Percentiles rank a stretch among this genome's conserved stretches.
Evolutionary conservation across 1,284 basidiomycete species (phyloP).

Genomic region (Anthracocystis panici-leucophaei): DNA sequence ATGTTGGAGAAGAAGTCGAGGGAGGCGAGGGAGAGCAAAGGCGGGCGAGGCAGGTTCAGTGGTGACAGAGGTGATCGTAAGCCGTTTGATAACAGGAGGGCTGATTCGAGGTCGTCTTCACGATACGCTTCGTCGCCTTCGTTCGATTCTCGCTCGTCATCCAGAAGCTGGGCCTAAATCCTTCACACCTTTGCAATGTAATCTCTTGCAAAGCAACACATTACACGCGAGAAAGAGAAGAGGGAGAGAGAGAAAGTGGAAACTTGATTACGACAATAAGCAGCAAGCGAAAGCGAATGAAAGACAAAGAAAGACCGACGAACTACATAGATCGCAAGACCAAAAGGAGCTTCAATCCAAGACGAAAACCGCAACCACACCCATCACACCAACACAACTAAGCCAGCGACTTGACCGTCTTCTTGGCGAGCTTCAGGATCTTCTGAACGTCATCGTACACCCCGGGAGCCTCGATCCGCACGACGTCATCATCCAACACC

Average conservation of each 20-base stretch:
- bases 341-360: not conserved
- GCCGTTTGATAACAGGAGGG: not conserved
- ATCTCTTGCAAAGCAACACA: not conserved
- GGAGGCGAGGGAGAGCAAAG: not conserved
- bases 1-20: not conserved
- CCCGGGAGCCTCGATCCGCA: slow-evolving; percentile 2
- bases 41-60: not conserved
- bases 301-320: not conserved
- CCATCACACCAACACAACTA: not conserved
- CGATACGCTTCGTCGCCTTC: not conserved
- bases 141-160: not conserved
- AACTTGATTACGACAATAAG: not conserved
- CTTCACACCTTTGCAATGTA: not conserved
- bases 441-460: slow-evolving; percentile 5
- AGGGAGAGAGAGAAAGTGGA: not conserved
- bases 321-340: not conserved
- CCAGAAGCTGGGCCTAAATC: not conserved
- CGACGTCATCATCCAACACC: slow-evolving; percentile 1
- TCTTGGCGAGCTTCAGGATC: slow-evolving; percentile 9
- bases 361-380: not conserved
- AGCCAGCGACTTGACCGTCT: slow-evolving; percentile 12
- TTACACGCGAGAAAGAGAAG: not conserved
- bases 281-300: not conserved
- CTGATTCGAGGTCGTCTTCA: not conserved
- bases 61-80: not conserved